phyloP scores from a whole-genome alignment of 805 yeast species.

The Candida ipomoeae region DNA sequence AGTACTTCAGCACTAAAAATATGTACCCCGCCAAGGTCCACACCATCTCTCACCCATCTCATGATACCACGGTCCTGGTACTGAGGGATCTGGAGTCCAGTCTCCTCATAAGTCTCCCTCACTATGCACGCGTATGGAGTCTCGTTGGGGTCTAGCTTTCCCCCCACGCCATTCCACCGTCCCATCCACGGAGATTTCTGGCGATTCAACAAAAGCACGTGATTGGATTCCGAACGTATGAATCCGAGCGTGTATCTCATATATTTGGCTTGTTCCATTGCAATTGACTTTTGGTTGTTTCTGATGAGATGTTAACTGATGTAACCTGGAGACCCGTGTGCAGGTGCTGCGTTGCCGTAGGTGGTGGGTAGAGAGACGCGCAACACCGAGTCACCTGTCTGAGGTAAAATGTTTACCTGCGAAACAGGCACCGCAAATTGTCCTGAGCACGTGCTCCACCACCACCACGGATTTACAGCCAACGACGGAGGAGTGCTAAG shows the following conservation, averaged over 20 bases:
- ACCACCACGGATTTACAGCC: background rate
- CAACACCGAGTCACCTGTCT: background rate
- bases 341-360: background rate
- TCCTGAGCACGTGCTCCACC: background rate
- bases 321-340: background rate
- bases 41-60: conserved; percentile 28
- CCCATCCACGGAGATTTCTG: conserved; percentile 47
- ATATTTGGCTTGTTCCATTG: conserved; percentile 7
- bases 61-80: conserved; percentile 32
- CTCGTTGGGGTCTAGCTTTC: conserved; percentile 35
- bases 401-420: background rate
- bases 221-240: conserved; percentile 27
- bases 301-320: background rate
- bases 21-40: conserved; percentile 35
- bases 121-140: conserved; percentile 37
- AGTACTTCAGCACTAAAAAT: conserved; percentile 35
- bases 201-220: conserved; percentile 36
- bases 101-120: conserved; percentile 40
- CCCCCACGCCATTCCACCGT: conserved; percentile 46
- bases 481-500: too few relatives aligned
- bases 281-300: background rate
- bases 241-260: conserved; percentile 25
- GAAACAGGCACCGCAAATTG: background rate
- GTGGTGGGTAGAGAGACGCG: background rate
- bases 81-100: conserved; percentile 30